Percentiles rank a stretch among this genome's conserved stretches.
phyloP scores from a whole-genome alignment of 129 eudicot species.

The Rutidosis leptorrhynchoides region DNA sequence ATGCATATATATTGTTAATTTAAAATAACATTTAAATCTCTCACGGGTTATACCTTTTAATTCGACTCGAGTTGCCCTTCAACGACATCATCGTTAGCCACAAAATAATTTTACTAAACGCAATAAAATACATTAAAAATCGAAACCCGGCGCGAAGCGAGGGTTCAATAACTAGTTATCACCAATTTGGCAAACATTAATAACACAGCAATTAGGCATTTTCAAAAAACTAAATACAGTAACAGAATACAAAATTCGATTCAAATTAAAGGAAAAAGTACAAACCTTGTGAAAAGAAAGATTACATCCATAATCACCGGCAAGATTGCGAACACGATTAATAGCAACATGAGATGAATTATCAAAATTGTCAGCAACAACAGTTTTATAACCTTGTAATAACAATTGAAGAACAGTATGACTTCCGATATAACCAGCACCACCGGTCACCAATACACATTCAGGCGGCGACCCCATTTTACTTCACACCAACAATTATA shows the following conservation, averaged over 20 bases:
- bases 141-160: no score
- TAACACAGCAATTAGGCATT: constrained; percentile 8
- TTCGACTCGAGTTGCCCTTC: no score
- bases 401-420: constrained; percentile 80
- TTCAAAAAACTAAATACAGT: background rate
- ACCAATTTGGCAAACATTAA: background rate
- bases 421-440: constrained; percentile 92
- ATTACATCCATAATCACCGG: constrained; percentile 57
- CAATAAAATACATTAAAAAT: no score
- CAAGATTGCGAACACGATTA: constrained; percentile 63
- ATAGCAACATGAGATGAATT: constrained; percentile 66
- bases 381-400: constrained; percentile 63
- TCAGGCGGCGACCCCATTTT: constrained; percentile 39
- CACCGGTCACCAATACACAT: constrained; percentile 81
- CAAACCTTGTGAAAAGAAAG: constrained; percentile 69
- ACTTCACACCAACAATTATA: constrained; percentile 1
- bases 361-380: constrained; percentile 72
- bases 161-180: no score
- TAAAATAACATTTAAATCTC: no score
- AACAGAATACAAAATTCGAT: background rate
- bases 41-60: no score
- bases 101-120: no score
- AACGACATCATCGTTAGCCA: no score
- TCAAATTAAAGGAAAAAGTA: background rate
- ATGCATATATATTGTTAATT: no score